These are phyloP conservation scores for Massospora cicadina DNA, from an alignment of 371 early-diverging fungal genomes.

Conservation along the genomic window DNA sequence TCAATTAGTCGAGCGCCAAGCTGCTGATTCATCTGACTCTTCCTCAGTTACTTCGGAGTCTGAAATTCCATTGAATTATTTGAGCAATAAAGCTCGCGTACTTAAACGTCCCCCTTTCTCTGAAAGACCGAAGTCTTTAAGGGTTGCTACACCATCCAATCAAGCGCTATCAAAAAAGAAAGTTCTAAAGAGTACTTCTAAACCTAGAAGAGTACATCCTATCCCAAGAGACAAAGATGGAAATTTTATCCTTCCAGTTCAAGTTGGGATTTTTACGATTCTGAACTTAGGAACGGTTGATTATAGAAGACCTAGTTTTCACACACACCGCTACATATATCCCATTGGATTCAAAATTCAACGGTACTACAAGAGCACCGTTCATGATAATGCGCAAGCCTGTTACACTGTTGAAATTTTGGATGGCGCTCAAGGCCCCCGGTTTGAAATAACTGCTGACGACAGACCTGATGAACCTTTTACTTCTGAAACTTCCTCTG, in stretches of 20 bases:
- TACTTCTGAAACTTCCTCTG: constrained; percentile 58
- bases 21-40: not conserved
- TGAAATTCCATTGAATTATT: not conserved
- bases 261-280: constrained; percentile 65
- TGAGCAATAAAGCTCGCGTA: not conserved
- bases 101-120: not conserved
- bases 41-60: not conserved
- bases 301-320: constrained; percentile 61
- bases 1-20: not conserved
- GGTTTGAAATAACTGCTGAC: not conserved
- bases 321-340: constrained; percentile 80
- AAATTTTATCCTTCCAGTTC: constrained; percentile 52
- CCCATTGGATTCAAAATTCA: constrained; percentile 70
- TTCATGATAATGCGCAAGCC: not conserved
- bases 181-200: not conserved
- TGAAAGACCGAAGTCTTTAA: not conserved
- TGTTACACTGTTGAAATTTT: constrained; percentile 5
- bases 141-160: not conserved
- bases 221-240: constrained; percentile 36
- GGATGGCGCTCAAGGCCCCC: constrained; percentile 2
- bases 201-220: not conserved
- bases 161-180: not conserved
- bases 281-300: constrained; percentile 54
- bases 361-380: constrained; percentile 20
- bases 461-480: constrained; percentile 2